phyloP scores from a whole-genome alignment of 208 protist species.

The Leishmania guyanensis region DNA sequence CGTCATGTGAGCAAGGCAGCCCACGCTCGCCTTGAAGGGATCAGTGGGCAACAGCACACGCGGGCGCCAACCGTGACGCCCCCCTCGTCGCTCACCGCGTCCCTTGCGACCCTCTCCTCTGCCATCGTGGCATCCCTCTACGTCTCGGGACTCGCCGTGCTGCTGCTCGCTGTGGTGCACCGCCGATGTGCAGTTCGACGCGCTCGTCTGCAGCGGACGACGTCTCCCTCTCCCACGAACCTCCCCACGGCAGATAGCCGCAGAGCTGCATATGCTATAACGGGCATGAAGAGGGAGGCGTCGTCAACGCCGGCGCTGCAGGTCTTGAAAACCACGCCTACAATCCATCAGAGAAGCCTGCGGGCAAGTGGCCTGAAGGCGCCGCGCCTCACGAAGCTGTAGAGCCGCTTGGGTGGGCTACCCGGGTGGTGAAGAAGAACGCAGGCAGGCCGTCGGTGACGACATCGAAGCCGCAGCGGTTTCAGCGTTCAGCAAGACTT shows the following conservation, averaged over 20 bases:
- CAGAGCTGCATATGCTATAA: not conserved
- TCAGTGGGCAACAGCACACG: not conserved
- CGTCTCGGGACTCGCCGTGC: not conserved
- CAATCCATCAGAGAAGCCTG: not conserved
- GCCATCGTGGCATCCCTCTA: not conserved
- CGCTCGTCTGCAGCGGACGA: not conserved
- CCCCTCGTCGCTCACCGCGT: not conserved
- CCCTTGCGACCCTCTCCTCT: not conserved
- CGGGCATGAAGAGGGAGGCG: not conserved
- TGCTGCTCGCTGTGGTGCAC: constrained; percentile 1
- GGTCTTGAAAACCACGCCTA: not conserved
- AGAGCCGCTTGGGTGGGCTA: not conserved
- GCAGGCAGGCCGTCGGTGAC: not conserved
- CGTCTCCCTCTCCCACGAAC: no score
- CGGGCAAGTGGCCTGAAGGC: not conserved
- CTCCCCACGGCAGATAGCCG: not conserved
- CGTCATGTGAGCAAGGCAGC: not conserved
- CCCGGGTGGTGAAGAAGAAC: not conserved
- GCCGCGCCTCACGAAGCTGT: not conserved
- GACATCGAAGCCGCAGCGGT: not conserved
- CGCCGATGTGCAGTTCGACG: not conserved
- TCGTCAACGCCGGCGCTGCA: not conserved
- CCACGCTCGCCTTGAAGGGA: not conserved
- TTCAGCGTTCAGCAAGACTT: not conserved
- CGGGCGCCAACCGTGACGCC: not conserved